Conservation (phyloP, 148 eudicot species). For the Dysphania ambrosioides region DNA sequence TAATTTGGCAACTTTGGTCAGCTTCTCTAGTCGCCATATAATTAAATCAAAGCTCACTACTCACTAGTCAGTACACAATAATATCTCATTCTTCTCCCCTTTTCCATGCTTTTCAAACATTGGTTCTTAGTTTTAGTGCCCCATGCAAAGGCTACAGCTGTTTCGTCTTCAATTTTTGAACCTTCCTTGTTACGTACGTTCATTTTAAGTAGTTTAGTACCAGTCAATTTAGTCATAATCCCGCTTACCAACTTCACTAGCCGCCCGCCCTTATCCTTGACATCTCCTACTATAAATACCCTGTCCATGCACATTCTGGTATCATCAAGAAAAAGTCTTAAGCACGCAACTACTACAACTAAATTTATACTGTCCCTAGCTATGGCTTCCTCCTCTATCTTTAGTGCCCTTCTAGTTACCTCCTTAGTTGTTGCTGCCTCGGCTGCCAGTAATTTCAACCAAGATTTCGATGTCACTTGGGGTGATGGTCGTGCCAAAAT, state of each 20-base stretch:
- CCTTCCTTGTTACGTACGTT: conserved; percentile 26
- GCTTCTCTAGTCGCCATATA: background rate
- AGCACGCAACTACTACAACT: background rate
- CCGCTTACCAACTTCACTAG: conserved; percentile 8
- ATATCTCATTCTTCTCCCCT: background rate
- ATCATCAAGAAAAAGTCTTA: background rate
- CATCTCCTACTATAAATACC: conserved; percentile 1
- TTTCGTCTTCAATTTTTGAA: conserved; percentile 8
- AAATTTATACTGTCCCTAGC: background rate
- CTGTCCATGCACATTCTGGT: conserved; percentile 1
- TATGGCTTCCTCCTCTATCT: conserved; percentile 4
- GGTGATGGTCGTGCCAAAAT: conserved; percentile 35
- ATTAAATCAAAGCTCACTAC: background rate
- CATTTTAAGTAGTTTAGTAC: background rate
- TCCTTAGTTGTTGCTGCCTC: conserved; percentile 10
- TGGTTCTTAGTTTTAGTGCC: conserved; percentile 8
- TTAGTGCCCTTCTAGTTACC: conserved; percentile 16
- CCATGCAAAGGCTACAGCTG: conserved; percentile 30
- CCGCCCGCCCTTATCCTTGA: conserved; percentile 7
- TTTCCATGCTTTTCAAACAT: conserved; percentile 10
- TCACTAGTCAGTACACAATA: too few species aligned
- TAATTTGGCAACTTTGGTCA: background rate
- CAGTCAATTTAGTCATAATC: background rate
- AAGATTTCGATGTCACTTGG: conserved; percentile 33
- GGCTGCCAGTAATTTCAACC: conserved; percentile 20